Evolutionary conservation across 768 basidiomycete species (phyloP).

Genomic region (Pleurotus djamor): DNA sequence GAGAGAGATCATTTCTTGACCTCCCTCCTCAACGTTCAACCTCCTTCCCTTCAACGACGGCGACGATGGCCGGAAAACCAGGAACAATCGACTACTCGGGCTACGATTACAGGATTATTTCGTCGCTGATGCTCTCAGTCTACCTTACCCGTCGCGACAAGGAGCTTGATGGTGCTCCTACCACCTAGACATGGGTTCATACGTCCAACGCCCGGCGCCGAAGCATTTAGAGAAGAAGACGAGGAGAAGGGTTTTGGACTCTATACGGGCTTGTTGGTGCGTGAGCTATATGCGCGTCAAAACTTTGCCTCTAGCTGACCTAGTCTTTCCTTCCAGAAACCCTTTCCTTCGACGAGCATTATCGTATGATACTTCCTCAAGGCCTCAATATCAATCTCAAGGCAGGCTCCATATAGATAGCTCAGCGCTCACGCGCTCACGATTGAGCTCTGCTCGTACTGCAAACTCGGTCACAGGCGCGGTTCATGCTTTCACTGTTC

Average conservation of each 20-base stretch:
- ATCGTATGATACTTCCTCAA: too few species aligned
- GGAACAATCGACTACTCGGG: slow-evolving; percentile 80
- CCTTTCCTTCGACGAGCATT: too few species aligned
- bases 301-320: too few species aligned
- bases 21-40: neutral
- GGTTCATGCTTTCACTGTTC: too few species aligned
- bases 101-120: slow-evolving; percentile 96
- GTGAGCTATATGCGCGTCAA: slow-evolving; percentile 52
- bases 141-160: slow-evolving; percentile 88
- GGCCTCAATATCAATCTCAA: too few species aligned
- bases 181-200: slow-evolving; percentile 95
- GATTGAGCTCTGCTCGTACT: too few species aligned
- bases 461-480: too few species aligned
- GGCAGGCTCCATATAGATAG: too few species aligned
- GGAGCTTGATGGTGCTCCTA: slow-evolving; percentile 96
- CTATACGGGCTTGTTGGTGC: too few species aligned
- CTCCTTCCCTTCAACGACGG: slow-evolving; percentile 1
- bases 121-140: slow-evolving; percentile 92
- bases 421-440: too few species aligned
- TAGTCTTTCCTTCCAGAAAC: too few species aligned
- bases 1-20: neutral
- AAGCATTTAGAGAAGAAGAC: slow-evolving; percentile 94
- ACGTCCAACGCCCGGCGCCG: slow-evolving; percentile 79
- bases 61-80: slow-evolving; percentile 17
- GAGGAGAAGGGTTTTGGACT: slow-evolving; percentile 75